Base-by-base conservation (phyloP, 2,329 filamentous ascomycete species). In the Xenoacremonium recifei region DNA sequence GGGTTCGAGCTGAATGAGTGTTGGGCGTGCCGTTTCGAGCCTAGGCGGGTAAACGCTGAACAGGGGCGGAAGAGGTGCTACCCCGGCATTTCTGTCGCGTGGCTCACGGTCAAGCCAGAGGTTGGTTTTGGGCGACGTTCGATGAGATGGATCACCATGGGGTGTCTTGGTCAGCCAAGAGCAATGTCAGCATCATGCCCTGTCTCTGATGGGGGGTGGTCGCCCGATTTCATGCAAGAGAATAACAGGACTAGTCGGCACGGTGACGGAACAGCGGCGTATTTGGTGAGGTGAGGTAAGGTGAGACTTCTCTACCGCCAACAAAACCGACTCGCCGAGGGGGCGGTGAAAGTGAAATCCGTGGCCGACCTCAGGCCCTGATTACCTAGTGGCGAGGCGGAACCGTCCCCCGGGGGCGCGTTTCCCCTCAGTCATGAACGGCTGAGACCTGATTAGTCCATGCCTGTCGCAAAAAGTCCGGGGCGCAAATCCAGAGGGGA, bases 1-100 rank as follows among this genome's bases (percentile, higher is more conserved):
- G 47, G 55, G 51, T 53, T 58, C 27, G 54, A 58, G 55, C 55
- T 58, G 58, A 58, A 58, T 58, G n/a, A n/a, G n/a, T 58, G 53
- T 54, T 56, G 54, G 54, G 52, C 42, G 52, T 49, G 42, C 44
- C 40, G 44, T 36, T 39, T 42, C 40, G 41, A 49, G 37, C 42
- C 48, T 41, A 47, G 42, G 35, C 21, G 40, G 12, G n/a, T n/a
- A n/a, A 31, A 39, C 41, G 46, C 44, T 43, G 53, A 53, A 37
- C 18, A n/a, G 9, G 32, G 17, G 32, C 9, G n/a, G n/a, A 18
- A 15, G 32, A 34, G 32, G 46, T 46, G 15, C 49, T 44, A 47
- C 44, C 55, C 55, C 51, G 51, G 54, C 53, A 54, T 56, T 56
- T 51, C 53, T 55, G 49, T 46, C 43, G 54, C 54, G 54, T 54